These are phyloP conservation scores for Apiospora rasikravindrae DNA, from an alignment of 2,329 filamentous ascomycete genomes.

Conservation along the genomic window DNA sequence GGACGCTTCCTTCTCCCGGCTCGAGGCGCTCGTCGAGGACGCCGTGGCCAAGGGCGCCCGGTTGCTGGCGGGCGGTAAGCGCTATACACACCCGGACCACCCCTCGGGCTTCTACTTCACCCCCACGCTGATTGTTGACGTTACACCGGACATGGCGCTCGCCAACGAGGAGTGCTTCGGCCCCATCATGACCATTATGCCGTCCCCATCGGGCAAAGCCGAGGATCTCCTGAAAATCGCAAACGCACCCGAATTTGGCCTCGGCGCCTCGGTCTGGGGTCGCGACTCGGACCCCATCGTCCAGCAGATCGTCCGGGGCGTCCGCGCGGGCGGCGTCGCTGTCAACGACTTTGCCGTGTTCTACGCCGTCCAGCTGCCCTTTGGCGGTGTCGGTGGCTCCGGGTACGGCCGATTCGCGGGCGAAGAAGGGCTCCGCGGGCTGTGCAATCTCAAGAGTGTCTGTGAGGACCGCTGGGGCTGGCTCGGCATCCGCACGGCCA, in stretches of 20 bases:
- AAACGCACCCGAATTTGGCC: slow-evolving; percentile 83
- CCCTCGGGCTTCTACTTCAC: slow-evolving; percentile 88
- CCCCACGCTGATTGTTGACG: slow-evolving; percentile 89
- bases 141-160: slow-evolving; percentile 83
- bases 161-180: slow-evolving; percentile 93
- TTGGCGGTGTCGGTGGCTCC: slow-evolving; percentile 87
- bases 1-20: slow-evolving; percentile 71
- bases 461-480: slow-evolving; percentile 74
- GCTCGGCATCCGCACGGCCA: slow-evolving; percentile 72
- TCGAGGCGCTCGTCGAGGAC: slow-evolving; percentile 78
- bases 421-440: slow-evolving; percentile 79
- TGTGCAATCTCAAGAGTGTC: slow-evolving; percentile 89
- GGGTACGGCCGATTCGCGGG: slow-evolving; percentile 94
- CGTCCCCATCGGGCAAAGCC: slow-evolving; percentile 64
- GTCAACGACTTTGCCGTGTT: slow-evolving; percentile 95
- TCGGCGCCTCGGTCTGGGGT: slow-evolving; percentile 90
- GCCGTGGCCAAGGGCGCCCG: slow-evolving; percentile 81
- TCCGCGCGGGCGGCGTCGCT: slow-evolving; percentile 88
- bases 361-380: slow-evolving; percentile 93
- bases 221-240: slow-evolving; percentile 74
- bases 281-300: slow-evolving; percentile 65
- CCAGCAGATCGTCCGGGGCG: slow-evolving; percentile 65
- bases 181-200: slow-evolving; percentile 87
- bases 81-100: slow-evolving; percentile 73
- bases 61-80: slow-evolving; percentile 79